Base-by-base conservation (phyloP, 129 eudicot genomes). In the Pseudognaphalium luteoalbum region DNA sequence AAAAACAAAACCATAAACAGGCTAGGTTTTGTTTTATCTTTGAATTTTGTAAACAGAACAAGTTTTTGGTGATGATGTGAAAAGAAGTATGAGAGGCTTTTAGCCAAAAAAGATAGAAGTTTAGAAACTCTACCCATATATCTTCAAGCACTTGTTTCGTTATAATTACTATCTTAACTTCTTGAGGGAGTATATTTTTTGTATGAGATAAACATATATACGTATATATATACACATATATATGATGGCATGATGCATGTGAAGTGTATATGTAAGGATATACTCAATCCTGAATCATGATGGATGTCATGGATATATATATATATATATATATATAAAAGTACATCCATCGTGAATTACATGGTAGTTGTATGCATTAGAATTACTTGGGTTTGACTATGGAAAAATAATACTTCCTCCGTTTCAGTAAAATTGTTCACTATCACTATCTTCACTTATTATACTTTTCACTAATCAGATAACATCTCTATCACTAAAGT, bases 21-120 rank as follows among this genome's bases (percentile, higher is more conserved):
- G 79, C 30, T 75, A 42, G 79, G 44, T 62, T 62, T 74, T 61
- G 28, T n/a, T 4, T 74, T 60, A 67, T 51, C 5, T 63, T 56
- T 64, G 51, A 75, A 62, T 19, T 44, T 64, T 1, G 17, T 44
- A 22, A 67, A 67, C 28, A 75, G 0, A 42, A 63, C 4, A 63
- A 63, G 50, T 14, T 75, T 75, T 30, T 42, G 68, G 33, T 47
- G 62, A 25, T 75, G 47, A 75, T 33, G 71, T 16, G 63, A 75
- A 17, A 75, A 29, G 58, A 37, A 51, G 63, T 63, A 75, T n/a
- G 69, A 74, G 22, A 60, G 17, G 63, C 65, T 21, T 25, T 69
- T 69, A 12, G 73, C 58, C 34, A 69, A 63, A 37, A 75, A 62
- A 42, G 70, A 44, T 52, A 75, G 47, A 30, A 75, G 32, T 44